Evolutionary conservation across 2,329 filamentous ascomycete genomes (phyloP).

Genomic region (Bipolaris sorokiniana): DNA sequence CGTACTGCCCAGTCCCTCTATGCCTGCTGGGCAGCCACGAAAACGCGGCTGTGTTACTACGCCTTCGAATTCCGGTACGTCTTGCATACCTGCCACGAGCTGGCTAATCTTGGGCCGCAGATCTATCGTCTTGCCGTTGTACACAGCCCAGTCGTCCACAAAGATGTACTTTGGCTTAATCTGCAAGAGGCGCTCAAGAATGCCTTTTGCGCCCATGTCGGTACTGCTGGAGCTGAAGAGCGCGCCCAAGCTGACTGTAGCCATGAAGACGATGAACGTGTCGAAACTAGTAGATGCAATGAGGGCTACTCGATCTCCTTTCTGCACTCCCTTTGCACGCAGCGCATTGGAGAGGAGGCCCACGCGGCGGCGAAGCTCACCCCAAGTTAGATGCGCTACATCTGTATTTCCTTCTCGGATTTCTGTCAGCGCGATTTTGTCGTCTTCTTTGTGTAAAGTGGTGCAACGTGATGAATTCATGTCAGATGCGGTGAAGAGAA

Average conservation of each 20-base stretch:
- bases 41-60: conserved; percentile 73
- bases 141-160: conserved; percentile 79
- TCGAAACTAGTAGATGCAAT: conserved; percentile 78
- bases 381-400: conserved; percentile 67
- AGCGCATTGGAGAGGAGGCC: conserved; percentile 70
- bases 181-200: conserved; percentile 76
- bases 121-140: conserved; percentile 78
- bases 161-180: conserved; percentile 81
- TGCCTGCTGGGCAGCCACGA: conserved; percentile 60
- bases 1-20: conserved; percentile 60
- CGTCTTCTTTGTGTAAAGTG: conserved; percentile 71
- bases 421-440: conserved; percentile 72
- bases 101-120: conserved; percentile 74
- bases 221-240: conserved; percentile 79
- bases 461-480: conserved; percentile 55
- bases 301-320: conserved; percentile 76
- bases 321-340: conserved; percentile 67
- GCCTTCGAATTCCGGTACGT: conserved; percentile 65
- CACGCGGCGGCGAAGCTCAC: conserved; percentile 65
- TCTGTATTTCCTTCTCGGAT: conserved; percentile 69
- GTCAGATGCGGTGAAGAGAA: conserved; percentile 65
- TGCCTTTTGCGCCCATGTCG: conserved; percentile 81
- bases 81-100: conserved; percentile 67
- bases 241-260: conserved; percentile 71
- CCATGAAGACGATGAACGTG: conserved; percentile 74